Base-by-base conservation (phyloP, 305 asterid genomes). In the Rubia tinctorum region DNA sequence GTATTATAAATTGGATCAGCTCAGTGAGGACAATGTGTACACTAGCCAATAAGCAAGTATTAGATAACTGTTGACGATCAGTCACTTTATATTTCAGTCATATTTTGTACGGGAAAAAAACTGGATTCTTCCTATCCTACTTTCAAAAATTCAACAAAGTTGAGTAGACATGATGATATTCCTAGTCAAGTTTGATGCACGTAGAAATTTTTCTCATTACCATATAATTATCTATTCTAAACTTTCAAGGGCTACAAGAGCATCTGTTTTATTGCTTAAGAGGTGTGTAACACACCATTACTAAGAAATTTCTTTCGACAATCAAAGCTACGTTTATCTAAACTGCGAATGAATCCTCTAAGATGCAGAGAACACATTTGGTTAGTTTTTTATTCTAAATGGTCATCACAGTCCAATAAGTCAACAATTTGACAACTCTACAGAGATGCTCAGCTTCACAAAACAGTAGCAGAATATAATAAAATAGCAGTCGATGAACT, bases 371-470 rank as follows among this genome's bases (percentile, higher is more conserved):
- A 69, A 30, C 14, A 22, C 22, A 3, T 34, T 30, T 69, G 15
- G 27, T 68, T 25, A 15, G 6, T 7, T 49, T 18, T 18, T 7
- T n/a, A 55, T 55, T 27, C 66, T n/a, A 55, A 55, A 70, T 47
- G 73, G 34, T 18, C 14, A n/a, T 12, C 53, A 34, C 7, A 71
- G 20, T 71, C 59, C 44, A 27, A 69, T 53, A 71, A 70, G 5
- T 34, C 73, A 71, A 56, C 53, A 56, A 13, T 20, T 34, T 27
- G 13, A 55, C 39, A 25, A 40, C 74, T 56, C 60, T 12, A 56
- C 4, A 55, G 12, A 23, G 53, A 71, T n/a, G 66, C 37, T 40
- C 53, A 53, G 6, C 47, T 49, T 27, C 73, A 49, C 7, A 34
- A 30, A 27, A 51, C n/a, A 25, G 14, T 18, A 18, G 55, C 73